Percentiles rank a stretch among this genome's conserved stretches.
Evolutionary conservation across 805 yeast species (phyloP).

Genomic region (Wickerhamiella occidentalis): DNA sequence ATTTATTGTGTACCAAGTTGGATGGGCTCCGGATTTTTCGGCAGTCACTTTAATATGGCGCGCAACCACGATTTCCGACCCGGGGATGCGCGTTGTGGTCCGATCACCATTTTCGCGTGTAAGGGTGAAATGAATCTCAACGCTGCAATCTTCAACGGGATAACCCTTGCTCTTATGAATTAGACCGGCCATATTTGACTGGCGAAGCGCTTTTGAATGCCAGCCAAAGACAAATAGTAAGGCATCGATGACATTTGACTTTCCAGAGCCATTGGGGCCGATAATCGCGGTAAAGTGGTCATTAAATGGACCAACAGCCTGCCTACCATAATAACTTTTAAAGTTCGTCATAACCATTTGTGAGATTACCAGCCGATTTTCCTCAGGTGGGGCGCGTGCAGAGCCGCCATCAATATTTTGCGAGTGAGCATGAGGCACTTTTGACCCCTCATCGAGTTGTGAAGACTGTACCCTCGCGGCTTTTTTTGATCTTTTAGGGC

Average conservation of each 20-base stretch:
- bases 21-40: conserved; percentile 44
- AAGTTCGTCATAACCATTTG: conserved; percentile 68
- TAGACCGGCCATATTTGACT: conserved; percentile 79
- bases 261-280: conserved; percentile 98
- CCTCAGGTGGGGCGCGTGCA: not conserved
- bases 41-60: conserved; percentile 71
- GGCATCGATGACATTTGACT: conserved; percentile 94
- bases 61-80: conserved; percentile 53
- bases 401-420: not conserved
- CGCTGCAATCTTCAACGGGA: conserved; percentile 63
- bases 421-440: not conserved
- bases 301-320: conserved; percentile 89
- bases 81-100: conserved; percentile 38
- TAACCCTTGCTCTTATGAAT: conserved; percentile 79
- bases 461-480: not conserved
- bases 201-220: conserved; percentile 93
- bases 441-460: not conserved
- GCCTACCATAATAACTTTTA: conserved; percentile 91
- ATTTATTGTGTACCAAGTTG: conserved; percentile 38
- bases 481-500: not conserved
- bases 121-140: conserved; percentile 76
- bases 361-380: conserved; percentile 54
- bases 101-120: conserved; percentile 44
- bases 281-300: conserved; percentile 91
- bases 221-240: conserved; percentile 94